These are phyloP conservation scores for Wickerhamiella occidentalis DNA, from an alignment of 805 yeast genomes.

Conservation along the genomic window DNA sequence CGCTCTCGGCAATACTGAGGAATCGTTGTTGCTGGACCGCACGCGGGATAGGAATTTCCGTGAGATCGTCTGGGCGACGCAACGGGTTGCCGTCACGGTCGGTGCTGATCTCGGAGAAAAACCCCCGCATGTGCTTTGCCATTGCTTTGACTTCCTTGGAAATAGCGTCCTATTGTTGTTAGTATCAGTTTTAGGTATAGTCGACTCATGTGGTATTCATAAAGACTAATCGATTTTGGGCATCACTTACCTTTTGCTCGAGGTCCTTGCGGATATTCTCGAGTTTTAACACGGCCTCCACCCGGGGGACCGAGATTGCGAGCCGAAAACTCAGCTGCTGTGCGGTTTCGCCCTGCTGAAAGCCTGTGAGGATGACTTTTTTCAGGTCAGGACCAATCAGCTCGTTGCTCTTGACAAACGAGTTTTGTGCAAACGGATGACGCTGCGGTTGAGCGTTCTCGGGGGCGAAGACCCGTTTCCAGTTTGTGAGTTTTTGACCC, in stretches of 20 bases:
- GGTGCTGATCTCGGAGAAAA: slow-evolving; percentile 53
- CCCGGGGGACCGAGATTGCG: slow-evolving; percentile 71
- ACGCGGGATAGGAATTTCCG: slow-evolving; percentile 88
- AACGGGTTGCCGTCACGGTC: slow-evolving; percentile 23
- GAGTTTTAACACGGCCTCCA: slow-evolving; percentile 76
- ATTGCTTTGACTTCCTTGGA: slow-evolving; percentile 46
- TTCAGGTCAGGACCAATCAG: slow-evolving; percentile 49
- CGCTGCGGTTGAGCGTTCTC: slow-evolving; percentile 16
- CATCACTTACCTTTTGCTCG: slow-evolving; percentile 45
- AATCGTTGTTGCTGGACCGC: slow-evolving; percentile 73
- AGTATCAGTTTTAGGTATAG: slow-evolving; percentile 9
- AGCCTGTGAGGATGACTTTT: slow-evolving; percentile 45
- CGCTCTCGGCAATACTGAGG: slow-evolving; percentile 82
- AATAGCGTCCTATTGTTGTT: slow-evolving; percentile 33
- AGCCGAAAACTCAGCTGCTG: slow-evolving; percentile 68
- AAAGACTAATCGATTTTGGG: slow-evolving; percentile 58
- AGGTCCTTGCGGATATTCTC: slow-evolving; percentile 51
- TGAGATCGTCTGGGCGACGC: slow-evolving; percentile 54
- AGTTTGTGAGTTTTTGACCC: slow-evolving; percentile 19
- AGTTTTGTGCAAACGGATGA: slow-evolving; percentile 75
- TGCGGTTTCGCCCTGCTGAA: slow-evolving; percentile 41
- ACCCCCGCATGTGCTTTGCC: slow-evolving; percentile 51
- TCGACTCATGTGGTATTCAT: slow-evolving; percentile 39
- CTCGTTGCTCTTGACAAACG: slow-evolving; percentile 53
- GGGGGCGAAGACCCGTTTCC: slow-evolving; percentile 24